phyloP scores from a whole-genome alignment of 192 early-diverging fungal genomes.

The Polychytrium aggregatum region DNA sequence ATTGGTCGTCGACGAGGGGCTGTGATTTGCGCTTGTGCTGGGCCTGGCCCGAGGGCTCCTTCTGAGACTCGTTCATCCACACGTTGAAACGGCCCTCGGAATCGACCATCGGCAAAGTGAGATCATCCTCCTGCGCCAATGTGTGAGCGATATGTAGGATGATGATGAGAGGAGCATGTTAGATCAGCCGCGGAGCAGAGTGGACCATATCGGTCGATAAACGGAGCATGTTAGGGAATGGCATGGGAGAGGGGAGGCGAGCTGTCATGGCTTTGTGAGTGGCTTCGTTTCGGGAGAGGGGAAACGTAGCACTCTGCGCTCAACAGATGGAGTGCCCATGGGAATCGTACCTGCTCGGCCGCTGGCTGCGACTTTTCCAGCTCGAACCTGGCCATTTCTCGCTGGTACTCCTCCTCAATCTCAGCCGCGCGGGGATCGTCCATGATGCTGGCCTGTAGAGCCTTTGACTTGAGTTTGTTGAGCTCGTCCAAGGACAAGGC shows the following conservation, averaged over 20 bases:
- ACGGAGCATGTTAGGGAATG: too few relatives aligned
- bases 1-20: conserved; percentile 35
- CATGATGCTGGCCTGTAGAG: conserved; percentile 69
- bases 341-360: not conserved
- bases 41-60: conserved; percentile 20
- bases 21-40: conserved; percentile 55
- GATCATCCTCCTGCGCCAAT: conserved; percentile 42
- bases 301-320: too few relatives aligned
- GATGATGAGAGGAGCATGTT: too few relatives aligned
- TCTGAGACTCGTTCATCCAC: too few relatives aligned
- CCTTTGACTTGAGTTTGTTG: conserved; percentile 74
- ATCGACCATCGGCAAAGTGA: not conserved
- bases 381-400: conserved; percentile 38
- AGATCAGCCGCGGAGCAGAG: too few relatives aligned
- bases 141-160: conserved; percentile 17
- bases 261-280: too few relatives aligned
- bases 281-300: too few relatives aligned
- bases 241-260: too few relatives aligned
- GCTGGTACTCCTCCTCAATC: conserved; percentile 62
- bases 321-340: conserved; percentile 5
- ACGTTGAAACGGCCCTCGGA: too few relatives aligned
- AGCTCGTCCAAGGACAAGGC: conserved; percentile 49
- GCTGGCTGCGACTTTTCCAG: conserved; percentile 1
- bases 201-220: too few relatives aligned
- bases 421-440: conserved; percentile 38